Conservation (phyloP, 2,329 filamentous ascomycete genomes). For the Tolypocladium nubicola region DNA sequence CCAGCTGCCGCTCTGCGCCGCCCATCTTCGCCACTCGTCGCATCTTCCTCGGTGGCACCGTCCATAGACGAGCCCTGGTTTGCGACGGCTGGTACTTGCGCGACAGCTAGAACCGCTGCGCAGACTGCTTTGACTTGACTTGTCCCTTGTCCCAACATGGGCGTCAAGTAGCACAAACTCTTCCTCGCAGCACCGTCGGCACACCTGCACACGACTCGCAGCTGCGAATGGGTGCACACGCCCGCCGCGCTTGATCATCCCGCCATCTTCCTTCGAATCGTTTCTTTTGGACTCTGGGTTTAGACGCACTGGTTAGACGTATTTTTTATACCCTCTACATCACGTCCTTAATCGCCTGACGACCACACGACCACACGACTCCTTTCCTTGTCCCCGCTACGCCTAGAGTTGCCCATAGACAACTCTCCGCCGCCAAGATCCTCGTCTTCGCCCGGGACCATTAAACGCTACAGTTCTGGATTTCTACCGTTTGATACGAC, state of each 20-base stretch:
- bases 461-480: background rate
- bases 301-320: conserved; percentile 30
- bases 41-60: background rate
- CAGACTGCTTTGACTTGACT: background rate
- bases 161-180: conserved; percentile 8
- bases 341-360: conserved; percentile 9
- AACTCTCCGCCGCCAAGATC: background rate
- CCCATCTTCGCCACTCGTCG: conserved; percentile 1
- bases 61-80: background rate
- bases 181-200: conserved; percentile 4
- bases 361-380: conserved; percentile 7
- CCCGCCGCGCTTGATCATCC: conserved; percentile 9
- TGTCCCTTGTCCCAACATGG: conserved; percentile 8
- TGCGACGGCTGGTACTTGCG: conserved; percentile 2
- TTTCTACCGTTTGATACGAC: conserved; percentile 10
- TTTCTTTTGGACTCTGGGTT: conserved; percentile 20
- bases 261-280: conserved; percentile 8
- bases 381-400: conserved; percentile 8
- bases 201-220: conserved; percentile 3
- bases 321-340: conserved; percentile 12
- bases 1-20: conserved; percentile 1
- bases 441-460: background rate
- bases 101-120: conserved; percentile 1
- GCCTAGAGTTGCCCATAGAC: conserved; percentile 10
- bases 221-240: conserved; percentile 16